Percentiles rank a stretch among this genome's conserved stretches.
Conservation (phyloP, 441 rosid species). For the Populus hybrid region DNA sequence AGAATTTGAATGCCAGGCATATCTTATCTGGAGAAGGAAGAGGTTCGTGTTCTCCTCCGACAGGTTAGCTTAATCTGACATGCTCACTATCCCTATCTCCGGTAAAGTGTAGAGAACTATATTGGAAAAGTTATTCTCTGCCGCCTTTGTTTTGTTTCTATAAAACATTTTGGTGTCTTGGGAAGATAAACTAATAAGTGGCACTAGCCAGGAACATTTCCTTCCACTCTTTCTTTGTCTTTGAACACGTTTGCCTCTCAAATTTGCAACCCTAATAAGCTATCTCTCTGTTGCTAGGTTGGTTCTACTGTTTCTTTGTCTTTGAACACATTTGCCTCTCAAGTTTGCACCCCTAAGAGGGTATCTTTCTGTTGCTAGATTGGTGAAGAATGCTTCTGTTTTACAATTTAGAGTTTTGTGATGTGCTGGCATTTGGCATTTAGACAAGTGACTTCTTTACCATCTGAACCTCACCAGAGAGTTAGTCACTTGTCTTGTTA, state of each 20-base stretch:
- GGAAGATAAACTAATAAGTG: not conserved
- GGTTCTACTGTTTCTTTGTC: too few relatives aligned
- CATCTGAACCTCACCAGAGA: too few relatives aligned
- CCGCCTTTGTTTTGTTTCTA: not conserved
- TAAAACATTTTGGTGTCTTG: not conserved
- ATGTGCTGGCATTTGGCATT: not conserved
- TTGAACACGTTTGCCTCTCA: not conserved
- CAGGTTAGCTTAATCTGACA: constrained; percentile 48
- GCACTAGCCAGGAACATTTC: not conserved
- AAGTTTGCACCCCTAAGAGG: not conserved
- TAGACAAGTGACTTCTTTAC: not conserved
- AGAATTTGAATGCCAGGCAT: constrained; percentile 47
- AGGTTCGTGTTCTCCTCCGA: constrained; percentile 85
- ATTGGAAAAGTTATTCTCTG: not conserved
- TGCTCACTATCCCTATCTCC: not conserved
- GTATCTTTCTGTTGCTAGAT: not conserved
- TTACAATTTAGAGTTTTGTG: not conserved
- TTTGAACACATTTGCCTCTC: too few relatives aligned
- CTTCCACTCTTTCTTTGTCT: not conserved
- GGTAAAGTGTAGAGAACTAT: not conserved
- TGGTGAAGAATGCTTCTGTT: not conserved
- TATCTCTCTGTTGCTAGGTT: too few relatives aligned
- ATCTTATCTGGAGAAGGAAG: constrained; percentile 91
- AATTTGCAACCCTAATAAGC: too few relatives aligned
- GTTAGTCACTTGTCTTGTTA: not conserved